Evolutionary conservation across 192 early-diverging fungal species (phyloP).

Genomic region (Linnemannia elongata): DNA sequence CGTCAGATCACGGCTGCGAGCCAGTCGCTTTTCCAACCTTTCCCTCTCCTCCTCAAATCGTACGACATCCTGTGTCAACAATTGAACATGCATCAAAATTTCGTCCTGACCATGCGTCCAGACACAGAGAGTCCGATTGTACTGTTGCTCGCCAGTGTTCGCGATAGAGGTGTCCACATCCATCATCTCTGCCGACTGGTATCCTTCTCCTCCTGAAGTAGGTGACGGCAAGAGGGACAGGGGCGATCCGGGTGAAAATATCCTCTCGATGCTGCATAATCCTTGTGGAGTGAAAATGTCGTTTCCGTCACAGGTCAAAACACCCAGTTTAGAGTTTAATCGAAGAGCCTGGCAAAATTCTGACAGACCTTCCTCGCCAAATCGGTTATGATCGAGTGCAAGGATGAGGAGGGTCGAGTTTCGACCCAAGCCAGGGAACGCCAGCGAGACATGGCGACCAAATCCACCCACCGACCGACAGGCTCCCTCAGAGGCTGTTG

Average conservation of each 20-base stretch:
- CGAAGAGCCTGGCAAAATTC: conserved; percentile 27
- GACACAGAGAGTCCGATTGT: conserved; percentile 28
- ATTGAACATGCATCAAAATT: conserved; percentile 23
- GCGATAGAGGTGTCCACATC: background rate
- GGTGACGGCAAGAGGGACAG: background rate
- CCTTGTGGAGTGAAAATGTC: conserved; percentile 31
- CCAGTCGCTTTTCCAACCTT: conserved; percentile 4
- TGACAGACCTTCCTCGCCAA: conserved; percentile 25
- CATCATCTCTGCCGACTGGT: background rate
- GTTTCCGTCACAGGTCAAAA: conserved; percentile 42
- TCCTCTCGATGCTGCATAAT: conserved; percentile 18
- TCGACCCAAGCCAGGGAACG: conserved; percentile 23
- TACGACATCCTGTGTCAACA: conserved; percentile 11
- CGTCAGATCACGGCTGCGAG: background rate
- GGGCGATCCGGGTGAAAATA: conserved; percentile 1
- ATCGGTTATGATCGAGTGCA: conserved; percentile 29
- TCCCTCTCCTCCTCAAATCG: conserved; percentile 5
- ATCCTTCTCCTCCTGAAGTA: too few species aligned
- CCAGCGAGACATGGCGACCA: conserved; percentile 25
- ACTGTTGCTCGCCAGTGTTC: background rate
- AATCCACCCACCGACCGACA: conserved; percentile 32
- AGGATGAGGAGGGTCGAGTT: conserved; percentile 27
- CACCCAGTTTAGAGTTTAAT: conserved; percentile 13
- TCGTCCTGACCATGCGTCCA: conserved; percentile 30
- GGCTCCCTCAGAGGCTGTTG: background rate